Evolutionary conservation across 345 rosid species (phyloP), one percentile per base, ranked within the genome.

Genomic region (Eucalyptus albens): DNA sequence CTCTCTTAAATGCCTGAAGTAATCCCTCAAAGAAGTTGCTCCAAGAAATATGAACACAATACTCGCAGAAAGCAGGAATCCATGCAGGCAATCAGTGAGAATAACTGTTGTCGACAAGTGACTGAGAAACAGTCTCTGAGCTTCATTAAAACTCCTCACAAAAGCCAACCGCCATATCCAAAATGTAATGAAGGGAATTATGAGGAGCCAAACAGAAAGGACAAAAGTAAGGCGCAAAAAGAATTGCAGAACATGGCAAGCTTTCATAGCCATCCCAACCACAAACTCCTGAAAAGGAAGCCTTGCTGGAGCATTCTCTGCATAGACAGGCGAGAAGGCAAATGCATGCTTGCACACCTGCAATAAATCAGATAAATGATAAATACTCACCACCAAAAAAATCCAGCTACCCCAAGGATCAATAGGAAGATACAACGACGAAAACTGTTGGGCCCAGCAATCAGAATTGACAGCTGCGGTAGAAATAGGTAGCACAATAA

Each of bases 251-350:
- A 98, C 97, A 90, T 96, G 98, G 90, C 96, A 98, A 89, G 99
- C 95, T 94, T 98, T 98, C 98, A 97, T 94, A n/a, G 93, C 96
- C 94, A 98, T 98, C 87, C 99, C 99, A 89, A 95, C 96, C 33
- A 97, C 87, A 94, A 98, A 97, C 96, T 98, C 99, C 96, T 97
- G 97, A 93, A 97, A 98, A 87, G 99, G 98, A 91, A 98, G 99
- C 94, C 99, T 98, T 22, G 96, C 89, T 29, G 99, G 99, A 87
- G 99, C 99, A 95, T 98, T 95, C 67, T 94, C 98, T 24, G 99
- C 99, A 93, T 98, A 98, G 67, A 98, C 98, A 17, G 99, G 99
- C 21, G 99, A 98, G 94, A 98, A 98, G 15, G 99, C 93, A 94
- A 98, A 98, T 2, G 99, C 95, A 93, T 97, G 97, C 93, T 97